These are phyloP conservation scores for Pythium sukuiense DNA, from an alignment of 352 stramenopile genomes.

Conservation along the genomic window DNA sequence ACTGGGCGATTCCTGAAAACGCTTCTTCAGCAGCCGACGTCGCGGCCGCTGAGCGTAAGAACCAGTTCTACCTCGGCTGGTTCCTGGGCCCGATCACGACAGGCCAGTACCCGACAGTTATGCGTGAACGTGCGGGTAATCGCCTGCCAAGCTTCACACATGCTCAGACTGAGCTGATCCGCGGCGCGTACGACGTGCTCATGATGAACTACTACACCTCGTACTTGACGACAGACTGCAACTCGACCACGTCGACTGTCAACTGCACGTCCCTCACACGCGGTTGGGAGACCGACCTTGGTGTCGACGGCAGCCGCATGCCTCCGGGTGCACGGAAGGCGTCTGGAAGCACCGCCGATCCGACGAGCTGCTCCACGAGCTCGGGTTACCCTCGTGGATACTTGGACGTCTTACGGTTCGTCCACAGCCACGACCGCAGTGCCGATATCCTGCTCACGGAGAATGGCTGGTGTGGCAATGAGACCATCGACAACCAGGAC, in stretches of 20 bases:
- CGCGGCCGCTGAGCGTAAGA: constrained; percentile 69
- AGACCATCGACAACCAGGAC: constrained; percentile 49
- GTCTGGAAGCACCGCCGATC: constrained; percentile 35
- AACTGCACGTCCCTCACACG: constrained; percentile 32
- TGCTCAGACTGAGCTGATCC: constrained; percentile 68
- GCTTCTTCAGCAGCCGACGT: constrained; percentile 39
- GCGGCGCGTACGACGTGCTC: constrained; percentile 91
- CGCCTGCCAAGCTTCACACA: constrained; percentile 86
- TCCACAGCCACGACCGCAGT: constrained; percentile 37
- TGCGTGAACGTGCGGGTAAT: constrained; percentile 76
- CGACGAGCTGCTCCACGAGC: constrained; percentile 38
- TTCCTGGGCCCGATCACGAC: constrained; percentile 87
- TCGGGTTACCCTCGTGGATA: constrained; percentile 53
- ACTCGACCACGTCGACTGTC: constrained; percentile 31
- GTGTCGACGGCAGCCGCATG: constrained; percentile 47
- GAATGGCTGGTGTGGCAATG: constrained; percentile 64
- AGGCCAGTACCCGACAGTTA: constrained; percentile 91
- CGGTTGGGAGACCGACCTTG: constrained; percentile 43
- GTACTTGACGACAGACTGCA: constrained; percentile 51
- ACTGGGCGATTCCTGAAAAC: constrained; percentile 30
- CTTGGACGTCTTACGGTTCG: constrained; percentile 46
- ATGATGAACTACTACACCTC: constrained; percentile 94
- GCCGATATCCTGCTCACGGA: constrained; percentile 58
- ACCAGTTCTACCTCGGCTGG: constrained; percentile 91
- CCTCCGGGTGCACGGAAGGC: constrained; percentile 56